Base-by-base conservation (phyloP, 1,284 basidiomycete genomes). In the Moesziomyces sp. region DNA sequence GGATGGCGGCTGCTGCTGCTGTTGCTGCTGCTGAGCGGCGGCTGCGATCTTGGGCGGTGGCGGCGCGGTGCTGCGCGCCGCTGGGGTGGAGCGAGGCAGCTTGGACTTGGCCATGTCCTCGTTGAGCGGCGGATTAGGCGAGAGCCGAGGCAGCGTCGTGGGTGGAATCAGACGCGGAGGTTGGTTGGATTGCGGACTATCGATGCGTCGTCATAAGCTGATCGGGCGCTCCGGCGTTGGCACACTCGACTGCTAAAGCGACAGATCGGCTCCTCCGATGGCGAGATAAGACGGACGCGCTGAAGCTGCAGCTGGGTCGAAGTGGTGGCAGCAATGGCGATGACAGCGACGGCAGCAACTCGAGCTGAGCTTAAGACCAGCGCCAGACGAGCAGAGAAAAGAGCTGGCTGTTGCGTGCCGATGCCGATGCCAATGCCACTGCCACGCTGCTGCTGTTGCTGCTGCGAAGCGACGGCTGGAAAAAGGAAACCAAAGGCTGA, bases 51-150 rank as follows among this genome's bases (percentile, higher is more conserved):
- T 71, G 49, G 68, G 63, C 16, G 73, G 73, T 42, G 67, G 68
- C 43, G 59, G 63, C 38, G 58, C 58, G 52, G 61, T 46, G 24
- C 57, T 59, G 40, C 67, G 63, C 43, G 68, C 67, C 55, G 66
- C 61, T 51, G 72, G 65, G 48, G 66, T 70, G 30, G 72, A 74
- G 51, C 62, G 65, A 52, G 73, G 73, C 49, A 67, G 55, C 69
- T 76, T 76, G 35, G 64, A 67, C 51, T 71, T 75, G 56, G 73
- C 73, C 73, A 75, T 75, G n/a, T 51, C 53, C 48, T 59, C 43
- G 35, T 56, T 21, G 47, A 35, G 43, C 33, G 43, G 61, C 26
- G 47, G 60, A 49, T 56, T 60, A 63, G 46, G n/a, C 19, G 46
- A 48, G 42, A 23, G 49, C 18, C 45, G 11, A 26, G 40, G 49